Evolutionary conservation across 2,329 filamentous ascomycete genomes (phyloP), one percentile per base, ranked within the genome.

Genomic region (Nemania serpens): DNA sequence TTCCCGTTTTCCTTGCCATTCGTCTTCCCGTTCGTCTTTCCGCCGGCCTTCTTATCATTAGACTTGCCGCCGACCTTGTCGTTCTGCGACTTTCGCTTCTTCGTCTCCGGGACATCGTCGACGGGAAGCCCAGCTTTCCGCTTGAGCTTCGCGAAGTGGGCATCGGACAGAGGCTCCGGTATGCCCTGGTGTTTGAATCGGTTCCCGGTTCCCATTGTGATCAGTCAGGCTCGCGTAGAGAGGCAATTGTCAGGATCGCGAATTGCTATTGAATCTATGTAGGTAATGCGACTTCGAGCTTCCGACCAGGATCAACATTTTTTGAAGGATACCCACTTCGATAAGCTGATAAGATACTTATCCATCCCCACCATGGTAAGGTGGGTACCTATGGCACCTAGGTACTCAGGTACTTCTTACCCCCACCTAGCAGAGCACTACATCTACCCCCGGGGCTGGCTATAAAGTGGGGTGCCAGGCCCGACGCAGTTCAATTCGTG

Each of bases 181-280:
- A 89, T 83, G 58, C 93, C 94, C 84, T 98, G 95, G 80, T 68
- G 64, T 41, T 93, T 91, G 89, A 97, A 96, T 71, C 93, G 91
- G 75, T 93, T 90, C 76, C 93, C 91, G 64, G 88, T 86, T 81
- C 92, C 93, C 93, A 97, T 97, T 73, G 75, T 87, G 74, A 74
- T 3, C 6, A 25, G 41, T 39, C 59, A 33, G 47, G 29, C 18
- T 45, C 37, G 41, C 17, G 43, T 18, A 18, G 47, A 37, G 9
- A 37, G 13, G 6, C 3, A 57, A 39, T 58, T 48, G 49, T 37
- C 25, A 17, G 22, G 18, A 33, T 43, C 20, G 51, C 39, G 41
- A 11, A 43, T 47, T 46, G 41, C 47, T 43, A 46, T 33, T 54
- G 22, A 7, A 6, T n/a, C n/a, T n/a, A 39, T 46, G 10, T 51